Conservation (phyloP, 2,329 filamentous ascomycete species). For the Neopestalotiopsis sp. region DNA sequence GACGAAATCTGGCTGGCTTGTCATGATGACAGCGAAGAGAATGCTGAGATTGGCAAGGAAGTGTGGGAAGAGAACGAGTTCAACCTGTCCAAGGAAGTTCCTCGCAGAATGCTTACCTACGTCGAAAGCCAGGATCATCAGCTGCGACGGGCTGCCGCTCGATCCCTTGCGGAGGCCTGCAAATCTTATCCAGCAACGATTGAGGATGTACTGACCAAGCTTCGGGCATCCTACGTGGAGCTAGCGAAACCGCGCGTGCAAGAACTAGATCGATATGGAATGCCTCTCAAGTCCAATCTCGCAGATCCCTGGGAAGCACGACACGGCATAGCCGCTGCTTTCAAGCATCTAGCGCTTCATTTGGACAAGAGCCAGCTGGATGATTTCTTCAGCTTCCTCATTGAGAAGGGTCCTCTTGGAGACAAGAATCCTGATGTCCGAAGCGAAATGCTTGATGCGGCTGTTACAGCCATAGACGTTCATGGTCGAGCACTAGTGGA, state of each 20-base stretch:
- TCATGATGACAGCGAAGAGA: slow-evolving; percentile 90
- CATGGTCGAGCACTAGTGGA: slow-evolving; percentile 86
- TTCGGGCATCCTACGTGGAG: slow-evolving; percentile 76
- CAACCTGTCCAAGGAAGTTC: slow-evolving; percentile 68
- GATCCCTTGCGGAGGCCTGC: slow-evolving; percentile 79
- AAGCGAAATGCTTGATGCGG: slow-evolving; percentile 90
- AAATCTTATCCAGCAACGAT: slow-evolving; percentile 65
- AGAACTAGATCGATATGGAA: slow-evolving; percentile 89
- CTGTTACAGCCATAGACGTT: slow-evolving; percentile 78
- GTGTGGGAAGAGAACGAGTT: slow-evolving; percentile 97
- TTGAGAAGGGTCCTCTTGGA: slow-evolving; percentile 84
- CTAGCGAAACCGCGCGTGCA: slow-evolving; percentile 83
- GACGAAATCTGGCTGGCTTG: slow-evolving; percentile 93
- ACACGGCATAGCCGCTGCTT: slow-evolving; percentile 86
- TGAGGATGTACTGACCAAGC: slow-evolving; percentile 63
- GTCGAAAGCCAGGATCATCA: slow-evolving; percentile 81
- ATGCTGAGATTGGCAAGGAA: slow-evolving; percentile 78
- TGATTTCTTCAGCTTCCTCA: slow-evolving; percentile 82
- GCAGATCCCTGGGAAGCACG: slow-evolving; percentile 90
- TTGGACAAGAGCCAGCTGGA: slow-evolving; percentile 75
- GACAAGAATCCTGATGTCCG: slow-evolving; percentile 81
- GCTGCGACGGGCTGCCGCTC: slow-evolving; percentile 81
- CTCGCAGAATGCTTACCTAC: slow-evolving; percentile 75
- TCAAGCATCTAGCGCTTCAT: slow-evolving; percentile 77
- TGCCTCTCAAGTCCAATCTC: slow-evolving; percentile 87